Evolutionary conservation across 1,139 yeast species (phyloP).

Genomic region (Trichomonascaceae sp.): DNA sequence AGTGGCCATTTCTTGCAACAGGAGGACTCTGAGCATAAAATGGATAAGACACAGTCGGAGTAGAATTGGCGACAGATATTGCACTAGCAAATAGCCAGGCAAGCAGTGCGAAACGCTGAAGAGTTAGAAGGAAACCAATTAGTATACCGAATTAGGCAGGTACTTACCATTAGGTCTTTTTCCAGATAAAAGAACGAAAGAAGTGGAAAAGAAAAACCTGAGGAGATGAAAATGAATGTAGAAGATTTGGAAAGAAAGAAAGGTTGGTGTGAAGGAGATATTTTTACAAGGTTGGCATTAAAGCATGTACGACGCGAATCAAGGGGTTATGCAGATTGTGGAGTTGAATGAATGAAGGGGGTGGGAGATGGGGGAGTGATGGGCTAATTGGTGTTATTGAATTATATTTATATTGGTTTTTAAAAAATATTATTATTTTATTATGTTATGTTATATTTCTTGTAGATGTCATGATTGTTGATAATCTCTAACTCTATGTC

Average conservation of each 20-base stretch:
- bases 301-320: not conserved
- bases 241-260: not conserved
- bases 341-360: not conserved
- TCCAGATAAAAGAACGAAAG: not conserved
- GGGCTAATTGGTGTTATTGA: not conserved
- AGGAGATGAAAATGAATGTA: not conserved
- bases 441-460: too few relatives aligned
- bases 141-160: not conserved
- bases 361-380: not conserved
- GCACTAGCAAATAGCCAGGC: not conserved
- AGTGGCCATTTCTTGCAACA: conserved; percentile 65
- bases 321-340: not conserved
- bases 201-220: not conserved
- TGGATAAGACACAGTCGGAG: conserved; percentile 68
- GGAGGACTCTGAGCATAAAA: conserved; percentile 79
- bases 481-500: too few relatives aligned
- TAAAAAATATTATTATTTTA: too few relatives aligned
- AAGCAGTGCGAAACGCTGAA: not conserved
- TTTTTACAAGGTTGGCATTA: not conserved
- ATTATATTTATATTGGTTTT: not conserved
- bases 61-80: conserved; percentile 18
- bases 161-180: not conserved
- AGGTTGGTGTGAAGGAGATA: not conserved
- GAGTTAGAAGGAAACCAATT: not conserved
- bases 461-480: too few relatives aligned